phyloP scores from a whole-genome alignment of 139 green algal species.

The Coccomyxa sp. region DNA sequence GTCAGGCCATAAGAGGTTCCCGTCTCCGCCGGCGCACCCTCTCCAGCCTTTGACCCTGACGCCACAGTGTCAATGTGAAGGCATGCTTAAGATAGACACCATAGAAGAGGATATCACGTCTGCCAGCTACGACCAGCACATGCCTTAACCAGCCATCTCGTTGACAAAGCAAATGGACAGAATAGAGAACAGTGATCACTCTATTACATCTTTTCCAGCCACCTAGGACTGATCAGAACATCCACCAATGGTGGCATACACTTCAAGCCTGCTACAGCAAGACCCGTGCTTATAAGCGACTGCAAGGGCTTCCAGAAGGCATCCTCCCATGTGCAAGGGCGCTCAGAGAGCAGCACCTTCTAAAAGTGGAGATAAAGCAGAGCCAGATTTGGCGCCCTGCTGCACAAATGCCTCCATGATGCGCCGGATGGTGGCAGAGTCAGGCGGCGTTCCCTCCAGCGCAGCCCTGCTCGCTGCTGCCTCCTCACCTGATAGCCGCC shows the following conservation, averaged over 20 bases:
- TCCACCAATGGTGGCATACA: too few relatives aligned
- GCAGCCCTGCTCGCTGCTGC: slow-evolving; percentile 1
- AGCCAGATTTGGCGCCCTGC: not conserved
- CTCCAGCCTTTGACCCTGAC: not conserved
- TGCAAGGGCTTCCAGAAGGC: too few relatives aligned
- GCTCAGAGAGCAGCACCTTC: too few relatives aligned
- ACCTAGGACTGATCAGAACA: too few relatives aligned
- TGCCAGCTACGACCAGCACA: not conserved
- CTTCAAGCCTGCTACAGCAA: too few relatives aligned
- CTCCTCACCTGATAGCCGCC: slow-evolving; percentile 8
- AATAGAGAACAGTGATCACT: too few relatives aligned
- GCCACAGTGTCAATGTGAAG: not conserved
- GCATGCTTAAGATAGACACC: not conserved
- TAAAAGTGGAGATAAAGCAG: not conserved
- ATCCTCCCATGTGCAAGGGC: too few relatives aligned
- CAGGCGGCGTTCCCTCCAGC: slow-evolving; percentile 8
- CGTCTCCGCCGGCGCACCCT: not conserved
- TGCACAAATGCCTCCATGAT: not conserved
- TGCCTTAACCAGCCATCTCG: not conserved
- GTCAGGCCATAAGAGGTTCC: not conserved
- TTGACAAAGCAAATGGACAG: too few relatives aligned
- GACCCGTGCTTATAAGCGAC: too few relatives aligned
- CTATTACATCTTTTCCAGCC: too few relatives aligned
- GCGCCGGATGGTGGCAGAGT: not conserved
- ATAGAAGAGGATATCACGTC: not conserved